Evolutionary conservation across 2,329 filamentous ascomycete species (phyloP), one percentile per base, ranked within the genome.

Genomic region (Ophiocordyceps camponoti-floridani): DNA sequence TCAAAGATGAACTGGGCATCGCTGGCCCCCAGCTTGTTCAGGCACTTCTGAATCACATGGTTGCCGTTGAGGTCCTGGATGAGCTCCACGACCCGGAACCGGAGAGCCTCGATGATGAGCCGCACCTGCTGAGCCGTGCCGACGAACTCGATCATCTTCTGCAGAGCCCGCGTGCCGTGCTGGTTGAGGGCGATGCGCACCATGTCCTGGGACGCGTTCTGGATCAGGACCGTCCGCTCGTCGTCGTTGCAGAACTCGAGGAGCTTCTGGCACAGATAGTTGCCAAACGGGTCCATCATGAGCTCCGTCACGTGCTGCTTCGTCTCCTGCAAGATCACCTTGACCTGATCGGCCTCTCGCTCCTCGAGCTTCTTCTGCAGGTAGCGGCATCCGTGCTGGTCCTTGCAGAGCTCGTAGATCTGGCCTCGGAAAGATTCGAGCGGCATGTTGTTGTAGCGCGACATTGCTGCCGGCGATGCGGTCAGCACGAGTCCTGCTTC

Each of bases 81-180:
- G 45, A 98, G 74, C 54, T 91, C 82, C 18, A 98, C 91, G 43
- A 98, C 91, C 48, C 84, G 79, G 58, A 79, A 73, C 50, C 80
- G 75, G 43, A 98, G 73, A 13, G 91, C 85, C 45, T 82, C 72
- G 51, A 94, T 94, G 60, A 98, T 91, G 52, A 85, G 82, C 53
- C 83, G 72, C 43, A 89, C 83, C 64, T 98, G 91, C 56, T 83
- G 79, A 3, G 79, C 73, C 26, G 85, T 93, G 44, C 81, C 84
- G 56, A 98, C 84, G 60, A 85, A 93, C 64, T 98, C 91, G 52
- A 98, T 98, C 91, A 98, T 98, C 73, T 96, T 98, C 68, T 98
- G 91, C 47, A 98, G 68, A 50, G 91, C 91, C 45, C 91, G 80
- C 47, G 91, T 98, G 53, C 91, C 91, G 60, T 98, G 91, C 66